Evolutionary conservation across 2,329 filamentous ascomycete genomes (phyloP).

Genomic region (Alternaria triticina): DNA sequence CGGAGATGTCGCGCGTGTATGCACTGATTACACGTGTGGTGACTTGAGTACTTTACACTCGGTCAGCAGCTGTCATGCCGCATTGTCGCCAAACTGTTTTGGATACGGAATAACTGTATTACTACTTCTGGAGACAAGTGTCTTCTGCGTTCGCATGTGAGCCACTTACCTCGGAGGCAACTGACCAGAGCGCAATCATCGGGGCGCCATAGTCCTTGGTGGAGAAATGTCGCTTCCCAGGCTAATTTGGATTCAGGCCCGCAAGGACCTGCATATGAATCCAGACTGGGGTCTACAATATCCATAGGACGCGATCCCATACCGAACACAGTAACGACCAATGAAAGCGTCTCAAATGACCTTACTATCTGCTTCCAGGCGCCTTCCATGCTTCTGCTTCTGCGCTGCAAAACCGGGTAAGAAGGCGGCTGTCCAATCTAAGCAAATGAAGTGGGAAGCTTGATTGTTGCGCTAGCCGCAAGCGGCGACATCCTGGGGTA

Average conservation of each 20-base stretch:
- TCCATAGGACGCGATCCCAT: conserved; percentile 2
- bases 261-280: conserved; percentile 37
- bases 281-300: conserved; percentile 23
- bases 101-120: conserved; percentile 6
- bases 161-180: background rate
- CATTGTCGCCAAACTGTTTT: background rate
- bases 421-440: conserved; percentile 7
- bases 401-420: conserved; percentile 11
- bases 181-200: background rate
- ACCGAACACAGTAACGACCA: conserved; percentile 5
- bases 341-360: background rate
- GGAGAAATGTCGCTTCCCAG: conserved; percentile 8
- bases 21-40: background rate
- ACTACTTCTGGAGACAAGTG: background rate
- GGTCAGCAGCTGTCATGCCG: background rate
- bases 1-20: background rate
- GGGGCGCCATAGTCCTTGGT: background rate
- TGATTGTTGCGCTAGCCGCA: conserved; percentile 4
- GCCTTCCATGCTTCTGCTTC: conserved; percentile 1
- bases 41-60: background rate
- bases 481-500: background rate
- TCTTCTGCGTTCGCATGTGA: background rate
- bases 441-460: conserved; percentile 11
- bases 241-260: conserved; percentile 39
- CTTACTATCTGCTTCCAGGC: conserved; percentile 8